phyloP scores from a whole-genome alignment of 2,329 filamentous ascomycete species.

The Aspergillus niger region DNA sequence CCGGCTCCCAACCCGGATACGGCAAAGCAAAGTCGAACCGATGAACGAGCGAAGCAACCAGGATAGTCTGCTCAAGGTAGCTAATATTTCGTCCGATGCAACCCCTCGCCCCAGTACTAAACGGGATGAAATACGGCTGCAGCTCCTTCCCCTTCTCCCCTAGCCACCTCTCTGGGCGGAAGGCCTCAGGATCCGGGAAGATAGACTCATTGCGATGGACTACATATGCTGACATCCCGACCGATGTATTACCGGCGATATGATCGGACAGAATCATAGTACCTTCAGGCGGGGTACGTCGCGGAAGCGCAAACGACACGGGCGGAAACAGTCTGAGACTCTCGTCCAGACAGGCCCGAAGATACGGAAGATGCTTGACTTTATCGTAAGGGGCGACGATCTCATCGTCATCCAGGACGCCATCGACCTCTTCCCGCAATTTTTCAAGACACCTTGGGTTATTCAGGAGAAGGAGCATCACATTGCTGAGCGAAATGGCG shows the following conservation, averaged over 20 bases:
- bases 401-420: conserved; percentile 44
- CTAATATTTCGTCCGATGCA: conserved; percentile 44
- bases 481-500: conserved; percentile 53
- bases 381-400: conserved; percentile 51
- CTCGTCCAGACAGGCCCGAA: conserved; percentile 55
- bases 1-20: conserved; percentile 30
- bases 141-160: conserved; percentile 38
- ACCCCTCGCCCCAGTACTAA: conserved; percentile 38
- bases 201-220: conserved; percentile 38
- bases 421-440: conserved; percentile 48
- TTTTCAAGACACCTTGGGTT: conserved; percentile 43
- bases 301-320: conserved; percentile 43
- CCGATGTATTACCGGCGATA: conserved; percentile 43
- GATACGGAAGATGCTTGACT: conserved; percentile 52
- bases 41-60: conserved; percentile 47
- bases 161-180: conserved; percentile 45
- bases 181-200: conserved; percentile 39
- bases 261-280: conserved; percentile 31
- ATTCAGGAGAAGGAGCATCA: conserved; percentile 53
- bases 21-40: conserved; percentile 46
- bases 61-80: conserved; percentile 50
- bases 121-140: conserved; percentile 42
- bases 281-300: conserved; percentile 48
- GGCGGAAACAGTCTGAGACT: conserved; percentile 47
- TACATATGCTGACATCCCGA: conserved; percentile 46